Base-by-base conservation (phyloP, 768 basidiomycete genomes). In the Psilocybe azurescens region DNA sequence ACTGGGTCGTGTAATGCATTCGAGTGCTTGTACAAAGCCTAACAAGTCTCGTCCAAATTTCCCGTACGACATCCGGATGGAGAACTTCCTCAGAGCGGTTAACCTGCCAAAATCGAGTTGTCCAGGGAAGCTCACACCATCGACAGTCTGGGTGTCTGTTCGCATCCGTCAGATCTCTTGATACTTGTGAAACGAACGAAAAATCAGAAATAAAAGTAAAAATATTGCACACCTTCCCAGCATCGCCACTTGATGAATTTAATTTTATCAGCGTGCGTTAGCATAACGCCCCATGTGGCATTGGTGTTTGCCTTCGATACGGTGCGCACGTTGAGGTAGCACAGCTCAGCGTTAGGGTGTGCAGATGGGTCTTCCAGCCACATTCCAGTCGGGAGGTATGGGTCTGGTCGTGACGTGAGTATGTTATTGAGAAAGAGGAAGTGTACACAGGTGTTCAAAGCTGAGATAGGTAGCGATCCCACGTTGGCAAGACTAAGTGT, bases 241-340 rank as follows among this genome's bases (percentile, higher is more conserved):
- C 68, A 69, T 8, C 65, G 65, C 68, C 68, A 69, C 29, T 59
- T 66, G 48, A 69, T 65, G 39, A 69, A 8, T n/a, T 63, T 66
- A 28, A 69, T 44, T 24, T 65, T 47, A 24, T 56, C 44, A 5
- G 57, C 54, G 14, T 66, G 61, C 2, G 59, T 44, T 20, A 64
- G 38, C 41, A 69, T 66, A 9, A 66, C 56, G 32, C 39, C 39
- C 65, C 65, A 64, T 14, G 63, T 63, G 4, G 65, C 64, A 11
- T 65, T 41, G 1, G 67, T 69, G 51, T 66, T 66, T 3, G 44
- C 51, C 52, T 54, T 48, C 20, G 65, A 69, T 8, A 65, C 48
- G 5, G 67, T 66, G 24, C 67, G 67, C 5, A 69, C 38, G 18
- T 63, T 66, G 51, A 69, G 18, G 24, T 63, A 66, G 11, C 33